phyloP scores from a whole-genome alignment of 139 green algal species.

The Chara braunii region DNA sequence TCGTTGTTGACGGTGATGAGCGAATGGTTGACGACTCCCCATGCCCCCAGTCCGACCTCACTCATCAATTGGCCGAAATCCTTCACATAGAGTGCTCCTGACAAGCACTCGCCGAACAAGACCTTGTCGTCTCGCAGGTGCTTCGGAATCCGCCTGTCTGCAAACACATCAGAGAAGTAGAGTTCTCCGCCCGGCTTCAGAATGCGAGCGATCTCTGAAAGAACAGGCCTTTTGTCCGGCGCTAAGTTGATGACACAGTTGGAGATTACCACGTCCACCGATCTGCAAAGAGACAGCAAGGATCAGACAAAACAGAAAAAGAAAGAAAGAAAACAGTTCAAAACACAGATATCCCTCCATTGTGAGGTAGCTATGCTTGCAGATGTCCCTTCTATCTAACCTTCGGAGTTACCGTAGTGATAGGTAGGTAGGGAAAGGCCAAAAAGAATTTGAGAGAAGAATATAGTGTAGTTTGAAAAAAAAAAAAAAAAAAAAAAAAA shows the following conservation, averaged over 20 bases:
- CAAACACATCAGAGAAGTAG: conserved; percentile 95
- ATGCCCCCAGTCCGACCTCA: conserved; percentile 28
- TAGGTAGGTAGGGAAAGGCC: too few relatives aligned
- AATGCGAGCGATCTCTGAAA: conserved; percentile 59
- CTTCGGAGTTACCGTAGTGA: too few relatives aligned
- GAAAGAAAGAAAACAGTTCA: too few relatives aligned
- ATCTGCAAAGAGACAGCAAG: not conserved
- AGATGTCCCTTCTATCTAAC: too few relatives aligned
- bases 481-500: too few relatives aligned
- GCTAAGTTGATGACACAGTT: conserved; percentile 95
- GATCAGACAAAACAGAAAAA: too few relatives aligned
- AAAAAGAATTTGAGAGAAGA: too few relatives aligned
- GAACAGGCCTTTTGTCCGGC: conserved; percentile 68
- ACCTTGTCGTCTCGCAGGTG: conserved; percentile 55
- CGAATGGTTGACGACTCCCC: conserved; percentile 15
- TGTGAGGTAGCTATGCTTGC: too few relatives aligned
- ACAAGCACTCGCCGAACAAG: conserved; percentile 85
- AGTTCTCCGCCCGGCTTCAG: conserved; percentile 88
- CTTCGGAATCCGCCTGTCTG: conserved; percentile 51
- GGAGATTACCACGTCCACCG: conserved; percentile 83
- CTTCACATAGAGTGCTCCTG: conserved; percentile 82
- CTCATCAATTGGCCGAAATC: conserved; percentile 66
- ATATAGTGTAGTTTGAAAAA: too few relatives aligned
- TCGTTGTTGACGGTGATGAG: conserved; percentile 59
- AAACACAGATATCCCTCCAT: too few relatives aligned